Evolutionary conservation across 2,329 filamentous ascomycete genomes (phyloP), one percentile per base, ranked within the genome.

Genomic region (Coniella lustricola): DNA sequence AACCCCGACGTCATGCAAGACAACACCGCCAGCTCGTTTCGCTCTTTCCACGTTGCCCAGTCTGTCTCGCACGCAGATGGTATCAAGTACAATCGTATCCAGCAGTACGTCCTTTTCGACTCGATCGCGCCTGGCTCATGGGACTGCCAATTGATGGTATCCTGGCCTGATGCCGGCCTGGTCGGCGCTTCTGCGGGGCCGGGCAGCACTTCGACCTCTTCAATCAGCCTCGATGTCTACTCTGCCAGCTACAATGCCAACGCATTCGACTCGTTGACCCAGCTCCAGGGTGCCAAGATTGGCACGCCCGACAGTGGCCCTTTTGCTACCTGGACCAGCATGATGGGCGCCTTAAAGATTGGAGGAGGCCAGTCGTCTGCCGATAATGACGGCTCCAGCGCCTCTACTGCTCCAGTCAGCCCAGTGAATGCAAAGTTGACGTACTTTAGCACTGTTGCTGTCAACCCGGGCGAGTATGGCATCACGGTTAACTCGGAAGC

Each of bases 81-180:
- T 7, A 25, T 48, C 51, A 53, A 53, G 44, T 53, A 50, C 40
- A 29, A 53, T 33, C 51, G 44, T 12, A n/a, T 53, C 25, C 51
- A 53, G 29, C 51, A 53, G 17, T 39, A 53, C 32, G 32, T 53
- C 13, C 44, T 41, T 32, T 53, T 53, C 18, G 48, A 50, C 34
- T 36, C 43, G 16, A 50, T 53, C 32, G 13, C 39, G 29, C 25
- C 44, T 36, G 44, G 44, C 35, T 53, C 51, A 16, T 53, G 48
- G 51, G 48, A 53, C 21, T 53, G 51, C 25, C 51, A 53, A 33
- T 48, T 53, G 34, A 53, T 53, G 51, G 41, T 53, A 8, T 53
- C 51, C 12, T 53, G 51, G 51, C 51, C 51, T 12, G 35, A 49
- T 10, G 31, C 18, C 39, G 31, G 29, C 7, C 39, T 36, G 8